Percentiles rank a stretch among this genome's conserved stretches.
Conservation (phyloP, 495 filamentous ascomycete genomes). For the Hypoxylon fragiforme region DNA sequence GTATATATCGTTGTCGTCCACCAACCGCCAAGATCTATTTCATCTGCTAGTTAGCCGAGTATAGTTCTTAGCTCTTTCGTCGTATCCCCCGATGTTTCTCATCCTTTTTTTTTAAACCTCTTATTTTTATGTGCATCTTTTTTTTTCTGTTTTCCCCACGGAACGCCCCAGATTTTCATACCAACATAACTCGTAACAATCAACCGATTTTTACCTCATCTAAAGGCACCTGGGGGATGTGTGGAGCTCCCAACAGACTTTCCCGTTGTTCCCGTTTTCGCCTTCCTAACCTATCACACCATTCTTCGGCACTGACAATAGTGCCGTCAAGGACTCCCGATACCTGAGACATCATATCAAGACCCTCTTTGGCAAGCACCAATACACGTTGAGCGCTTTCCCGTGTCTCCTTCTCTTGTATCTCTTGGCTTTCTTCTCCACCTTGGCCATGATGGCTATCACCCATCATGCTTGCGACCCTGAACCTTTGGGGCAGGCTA, state of each 20-base stretch:
- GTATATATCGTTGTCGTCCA: slow-evolving; percentile 17
- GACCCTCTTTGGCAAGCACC: slow-evolving; percentile 80
- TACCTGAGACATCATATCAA: slow-evolving; percentile 89
- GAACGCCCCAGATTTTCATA: slow-evolving; percentile 29
- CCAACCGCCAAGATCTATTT: slow-evolving; percentile 12
- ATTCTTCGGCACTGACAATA: slow-evolving; percentile 80
- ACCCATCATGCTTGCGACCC: slow-evolving; percentile 52
- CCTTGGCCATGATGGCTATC: slow-evolving; percentile 47
- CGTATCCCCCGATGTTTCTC: slow-evolving; percentile 14
- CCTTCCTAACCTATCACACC: slow-evolving; percentile 75
- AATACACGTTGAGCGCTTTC: slow-evolving; percentile 69
- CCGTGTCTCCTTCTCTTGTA: slow-evolving; percentile 42
- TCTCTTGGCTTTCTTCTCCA: slow-evolving; percentile 29
- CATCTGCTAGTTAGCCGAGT: slow-evolving; percentile 21
- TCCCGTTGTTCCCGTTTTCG: slow-evolving; percentile 46
- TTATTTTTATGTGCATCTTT: slow-evolving; percentile 22
- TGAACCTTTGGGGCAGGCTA: slow-evolving; percentile 77
- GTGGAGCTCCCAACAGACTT: slow-evolving; percentile 19
- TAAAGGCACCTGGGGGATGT: slow-evolving; percentile 11
- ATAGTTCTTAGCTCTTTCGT: slow-evolving; percentile 11
- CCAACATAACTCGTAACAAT: slow-evolving; percentile 16
- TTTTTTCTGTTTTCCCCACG: slow-evolving; percentile 24
- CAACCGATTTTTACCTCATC: slow-evolving; percentile 34
- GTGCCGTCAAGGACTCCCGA: slow-evolving; percentile 80
- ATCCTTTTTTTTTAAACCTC: slow-evolving; percentile 2